Evolutionary conservation across 2,329 filamentous ascomycete species (phyloP).

Genomic region (Colletotrichum trifolii): DNA sequence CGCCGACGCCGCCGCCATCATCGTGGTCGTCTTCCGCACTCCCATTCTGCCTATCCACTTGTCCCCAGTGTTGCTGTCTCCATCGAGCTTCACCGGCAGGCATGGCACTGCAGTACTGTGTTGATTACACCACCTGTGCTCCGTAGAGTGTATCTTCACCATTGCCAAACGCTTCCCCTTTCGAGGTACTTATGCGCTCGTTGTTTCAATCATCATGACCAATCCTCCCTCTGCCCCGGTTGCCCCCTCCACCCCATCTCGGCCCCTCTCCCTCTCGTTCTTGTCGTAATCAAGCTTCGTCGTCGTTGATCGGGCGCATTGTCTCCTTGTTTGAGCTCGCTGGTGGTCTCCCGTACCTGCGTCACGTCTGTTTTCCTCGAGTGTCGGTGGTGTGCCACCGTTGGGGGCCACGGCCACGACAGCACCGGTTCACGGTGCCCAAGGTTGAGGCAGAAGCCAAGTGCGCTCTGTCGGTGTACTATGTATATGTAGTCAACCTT

Average conservation of each 20-base stretch:
- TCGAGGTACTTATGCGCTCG: constrained; percentile 13
- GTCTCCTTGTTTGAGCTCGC: constrained; percentile 13
- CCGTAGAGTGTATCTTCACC: background rate
- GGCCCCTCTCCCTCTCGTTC: constrained; percentile 15
- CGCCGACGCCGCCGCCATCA: constrained; percentile 9
- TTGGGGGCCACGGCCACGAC: constrained; percentile 10
- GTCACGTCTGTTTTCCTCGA: constrained; percentile 23
- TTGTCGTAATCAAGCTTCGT: constrained; percentile 27
- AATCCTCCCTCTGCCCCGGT: constrained; percentile 13
- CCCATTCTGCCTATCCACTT: background rate
- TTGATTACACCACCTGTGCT: background rate
- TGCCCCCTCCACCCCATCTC: constrained; percentile 23
- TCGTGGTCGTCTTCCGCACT: constrained; percentile 13
- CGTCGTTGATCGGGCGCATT: constrained; percentile 23
- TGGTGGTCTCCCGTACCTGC: constrained; percentile 12
- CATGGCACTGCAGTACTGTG: background rate
- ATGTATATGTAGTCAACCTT: no score
- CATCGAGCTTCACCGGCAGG: constrained; percentile 19
- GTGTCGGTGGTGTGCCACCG: constrained; percentile 22
- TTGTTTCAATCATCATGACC: constrained; percentile 24
- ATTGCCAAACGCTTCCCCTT: background rate
- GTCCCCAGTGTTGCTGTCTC: background rate
- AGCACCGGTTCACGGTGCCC: no score
- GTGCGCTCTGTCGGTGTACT: background rate
- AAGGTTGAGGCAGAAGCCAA: background rate